These are phyloP conservation scores for Ichthyophthirius multifiliis DNA, from an alignment of 169 alveolate genomes.

Conservation along the genomic window DNA sequence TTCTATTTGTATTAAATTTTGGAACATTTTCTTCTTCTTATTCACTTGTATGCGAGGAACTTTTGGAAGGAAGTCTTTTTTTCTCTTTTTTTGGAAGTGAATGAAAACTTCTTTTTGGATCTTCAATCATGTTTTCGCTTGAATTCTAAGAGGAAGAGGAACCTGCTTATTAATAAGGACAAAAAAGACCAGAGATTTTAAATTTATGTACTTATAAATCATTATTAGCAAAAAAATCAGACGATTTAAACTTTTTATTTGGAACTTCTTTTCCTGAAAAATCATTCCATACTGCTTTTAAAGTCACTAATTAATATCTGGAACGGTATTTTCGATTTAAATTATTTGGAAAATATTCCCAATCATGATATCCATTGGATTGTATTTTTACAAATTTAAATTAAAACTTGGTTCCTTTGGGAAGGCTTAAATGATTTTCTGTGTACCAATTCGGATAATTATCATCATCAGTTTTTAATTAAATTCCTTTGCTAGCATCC, in stretches of 20 bases:
- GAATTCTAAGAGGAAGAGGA: background rate
- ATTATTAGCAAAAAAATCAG: background rate
- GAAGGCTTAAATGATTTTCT: background rate
- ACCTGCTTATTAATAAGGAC: background rate
- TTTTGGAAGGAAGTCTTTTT: background rate
- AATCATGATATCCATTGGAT: background rate
- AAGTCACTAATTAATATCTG: background rate
- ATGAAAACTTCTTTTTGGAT: background rate
- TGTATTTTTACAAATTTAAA: background rate
- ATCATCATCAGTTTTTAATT: conserved; percentile 20
- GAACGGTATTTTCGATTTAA: background rate
- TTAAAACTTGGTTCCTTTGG: background rate
- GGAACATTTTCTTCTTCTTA: too few species aligned
- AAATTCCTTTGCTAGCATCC: conserved; percentile 23
- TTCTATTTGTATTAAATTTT: too few species aligned
- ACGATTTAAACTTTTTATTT: background rate
- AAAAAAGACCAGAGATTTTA: background rate
- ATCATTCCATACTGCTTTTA: background rate
- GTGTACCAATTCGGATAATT: conserved; percentile 26
- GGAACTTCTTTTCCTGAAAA: conserved; percentile 6
- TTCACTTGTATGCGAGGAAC: too few species aligned
- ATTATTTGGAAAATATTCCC: background rate
- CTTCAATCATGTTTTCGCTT: background rate
- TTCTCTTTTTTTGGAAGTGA: background rate
- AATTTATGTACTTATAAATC: background rate